Conservation (phyloP, 352 stramenopile genomes). For the Blastocystis sp. region DNA sequence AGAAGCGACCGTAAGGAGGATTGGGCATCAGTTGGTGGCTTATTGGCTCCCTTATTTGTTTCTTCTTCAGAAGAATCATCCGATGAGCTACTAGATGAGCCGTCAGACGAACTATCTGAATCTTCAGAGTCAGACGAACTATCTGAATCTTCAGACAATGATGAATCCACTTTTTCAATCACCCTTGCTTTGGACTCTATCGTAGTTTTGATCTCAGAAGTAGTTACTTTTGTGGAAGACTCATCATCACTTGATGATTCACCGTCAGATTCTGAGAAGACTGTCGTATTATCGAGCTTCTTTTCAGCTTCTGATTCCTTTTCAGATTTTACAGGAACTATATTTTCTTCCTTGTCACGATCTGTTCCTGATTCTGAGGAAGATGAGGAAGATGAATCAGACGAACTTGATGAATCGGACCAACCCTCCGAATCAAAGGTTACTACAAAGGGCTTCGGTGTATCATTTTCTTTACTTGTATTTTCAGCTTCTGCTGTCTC, state of each 20-base stretch:
- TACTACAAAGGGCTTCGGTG: neutral
- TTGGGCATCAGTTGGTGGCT: neutral
- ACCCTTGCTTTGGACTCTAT: neutral
- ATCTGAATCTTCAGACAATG: neutral
- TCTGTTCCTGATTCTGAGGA: neutral
- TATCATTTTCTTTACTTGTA: neutral
- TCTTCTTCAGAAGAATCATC: neutral
- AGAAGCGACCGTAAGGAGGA: neutral
- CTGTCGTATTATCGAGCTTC: neutral
- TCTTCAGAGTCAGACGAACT: too few species aligned
- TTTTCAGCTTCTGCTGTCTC: neutral
- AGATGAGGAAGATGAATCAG: neutral
- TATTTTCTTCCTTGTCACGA: neutral
- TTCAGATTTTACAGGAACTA: neutral
- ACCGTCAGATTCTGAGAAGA: neutral
- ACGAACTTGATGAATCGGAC: neutral
- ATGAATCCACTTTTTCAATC: neutral
- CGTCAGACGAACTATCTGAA: too few species aligned
- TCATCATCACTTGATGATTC: neutral
- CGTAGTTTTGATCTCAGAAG: neutral
- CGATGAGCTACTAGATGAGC: neutral
- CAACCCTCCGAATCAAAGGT: neutral
- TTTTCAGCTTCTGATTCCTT: neutral
- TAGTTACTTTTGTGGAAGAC: neutral
- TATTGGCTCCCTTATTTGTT: neutral